These are phyloP conservation scores for Odonthalia washingtoniensis DNA, from an alignment of 31 red algal genomes.

Conservation along the genomic window DNA sequence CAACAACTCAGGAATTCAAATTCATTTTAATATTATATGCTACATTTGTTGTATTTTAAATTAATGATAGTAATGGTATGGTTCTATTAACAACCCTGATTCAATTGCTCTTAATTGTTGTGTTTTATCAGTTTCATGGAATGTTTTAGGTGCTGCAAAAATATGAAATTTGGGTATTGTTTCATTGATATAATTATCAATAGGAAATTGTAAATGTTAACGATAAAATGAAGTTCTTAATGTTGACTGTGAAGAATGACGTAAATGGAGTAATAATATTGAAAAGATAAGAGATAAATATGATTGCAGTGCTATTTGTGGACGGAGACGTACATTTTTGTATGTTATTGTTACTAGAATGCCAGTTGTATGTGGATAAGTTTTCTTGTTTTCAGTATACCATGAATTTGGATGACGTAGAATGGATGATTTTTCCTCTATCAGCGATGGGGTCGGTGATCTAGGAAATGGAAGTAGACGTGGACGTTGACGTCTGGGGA, in stretches of 20 bases:
- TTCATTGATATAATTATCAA: conserved; percentile 56
- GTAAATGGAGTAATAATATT: too few species aligned
- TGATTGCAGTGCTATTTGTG: too few species aligned
- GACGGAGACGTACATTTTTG: too few species aligned
- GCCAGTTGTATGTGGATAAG: too few species aligned
- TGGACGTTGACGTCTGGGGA: background rate
- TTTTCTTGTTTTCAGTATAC: too few species aligned
- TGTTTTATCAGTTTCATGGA: conserved; percentile 55
- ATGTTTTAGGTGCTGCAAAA: conserved; percentile 88
- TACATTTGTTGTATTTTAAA: conserved; percentile 48
- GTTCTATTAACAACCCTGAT: conserved; percentile 80
- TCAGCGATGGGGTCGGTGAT: conserved; percentile 19
- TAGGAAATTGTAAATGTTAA: background rate
- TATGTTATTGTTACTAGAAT: too few species aligned
- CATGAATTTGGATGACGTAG: too few species aligned
- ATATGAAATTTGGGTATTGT: too few species aligned
- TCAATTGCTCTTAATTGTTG: conserved; percentile 73
- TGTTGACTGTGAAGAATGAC: too few species aligned
- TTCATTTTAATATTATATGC: conserved; percentile 69
- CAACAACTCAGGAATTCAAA: conserved; percentile 87
- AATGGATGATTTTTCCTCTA: too few species aligned
- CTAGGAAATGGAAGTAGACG: conserved; percentile 20
- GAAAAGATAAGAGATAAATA: too few species aligned
- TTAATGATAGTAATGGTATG: conserved; percentile 36
- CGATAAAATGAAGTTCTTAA: too few species aligned